These are phyloP conservation scores for Lachnellula arida DNA, from an alignment of 2,329 filamentous ascomycete species.

Conservation along the genomic window DNA sequence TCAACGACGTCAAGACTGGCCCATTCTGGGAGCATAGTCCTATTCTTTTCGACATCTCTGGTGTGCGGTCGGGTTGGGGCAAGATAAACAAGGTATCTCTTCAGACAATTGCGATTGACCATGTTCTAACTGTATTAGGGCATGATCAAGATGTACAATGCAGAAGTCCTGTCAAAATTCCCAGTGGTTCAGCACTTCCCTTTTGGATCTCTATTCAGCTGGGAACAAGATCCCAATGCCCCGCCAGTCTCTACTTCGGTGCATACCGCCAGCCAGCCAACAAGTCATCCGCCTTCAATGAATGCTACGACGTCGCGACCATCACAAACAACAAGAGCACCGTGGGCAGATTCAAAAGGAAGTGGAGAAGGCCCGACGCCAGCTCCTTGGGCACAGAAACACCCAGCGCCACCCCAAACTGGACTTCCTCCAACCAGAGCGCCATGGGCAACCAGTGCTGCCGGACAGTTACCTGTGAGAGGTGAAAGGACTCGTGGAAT, in stretches of 20 bases:
- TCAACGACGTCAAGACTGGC: constrained; percentile 92
- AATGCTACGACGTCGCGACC: constrained; percentile 16
- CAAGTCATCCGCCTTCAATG: constrained; percentile 9
- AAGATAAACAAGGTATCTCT: constrained; percentile 80
- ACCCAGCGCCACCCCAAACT: constrained; percentile 19
- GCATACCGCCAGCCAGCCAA: constrained; percentile 55
- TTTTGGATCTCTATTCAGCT: constrained; percentile 76
- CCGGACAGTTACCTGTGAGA: neutral
- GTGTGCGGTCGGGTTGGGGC: constrained; percentile 88
- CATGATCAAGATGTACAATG: constrained; percentile 99
- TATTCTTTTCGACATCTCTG: constrained; percentile 89
- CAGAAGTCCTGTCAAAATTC: constrained; percentile 93
- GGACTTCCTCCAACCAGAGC: constrained; percentile 29
- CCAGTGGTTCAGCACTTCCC: constrained; percentile 97
- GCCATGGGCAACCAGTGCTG: constrained; percentile 11
- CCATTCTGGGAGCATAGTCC: constrained; percentile 98
- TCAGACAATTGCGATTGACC: neutral
- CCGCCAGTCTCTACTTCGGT: constrained; percentile 43
- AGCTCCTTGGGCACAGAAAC: constrained; percentile 26
- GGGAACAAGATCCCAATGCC: constrained; percentile 64
- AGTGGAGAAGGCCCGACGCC: constrained; percentile 14
- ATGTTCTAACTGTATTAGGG: constrained; percentile 48
- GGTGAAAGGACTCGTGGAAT: neutral
- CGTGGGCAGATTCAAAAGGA: constrained; percentile 20
- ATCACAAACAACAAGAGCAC: constrained; percentile 25